Evolutionary conservation across 2,329 filamentous ascomycete genomes (phyloP), one percentile per base, ranked within the genome.

Genomic region (Corinectria fuckeliana): DNA sequence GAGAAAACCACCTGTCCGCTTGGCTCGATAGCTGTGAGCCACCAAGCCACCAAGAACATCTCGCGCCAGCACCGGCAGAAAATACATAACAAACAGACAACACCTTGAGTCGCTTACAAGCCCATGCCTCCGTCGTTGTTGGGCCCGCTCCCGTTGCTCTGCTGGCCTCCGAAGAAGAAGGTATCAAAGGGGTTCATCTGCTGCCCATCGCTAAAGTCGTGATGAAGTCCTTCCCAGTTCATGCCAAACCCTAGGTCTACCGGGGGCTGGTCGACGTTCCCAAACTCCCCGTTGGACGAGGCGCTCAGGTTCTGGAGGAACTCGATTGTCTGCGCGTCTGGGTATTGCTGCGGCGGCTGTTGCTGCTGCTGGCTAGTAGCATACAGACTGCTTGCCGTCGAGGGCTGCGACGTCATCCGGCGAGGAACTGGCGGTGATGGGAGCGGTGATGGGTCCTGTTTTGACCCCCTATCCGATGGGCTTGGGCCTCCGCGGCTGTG

Each of bases 161-260:
- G 73, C 64, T 82, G 82, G 1, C 82, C 83, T 1, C 88, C 88
- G 71, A 91, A 90, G 77, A 90, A 91, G 72, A 91, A 91, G 0
- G 87, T 86, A 70, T 91, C 89, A 74, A 92, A 91, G 0, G 88
- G 82, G 58, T 91, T 85, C 69, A 90, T 81, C 70, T 87, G 82
- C 71, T 85, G 80, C 50, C 81, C 81, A 45, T 87, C 83, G 58
- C 80, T 80, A 58, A 82, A 89, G 67, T 90, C 88, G 65, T 89
- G 86, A 68, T 86, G 81, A 70, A 87, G 79, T 11, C 82, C 80
- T 60, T 87, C 81, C 84, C 85, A 87, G 30, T 87, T 88, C 44
- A 91, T 80, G 56, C 88, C 88, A 63, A 88, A 88, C 0, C 87
- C 88, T 44, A 91, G 80, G 64, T 90, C 88, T 68, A 88, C 80